Base-by-base conservation (phyloP, 2,329 filamentous ascomycete genomes). In the Apiospora sp. region DNA sequence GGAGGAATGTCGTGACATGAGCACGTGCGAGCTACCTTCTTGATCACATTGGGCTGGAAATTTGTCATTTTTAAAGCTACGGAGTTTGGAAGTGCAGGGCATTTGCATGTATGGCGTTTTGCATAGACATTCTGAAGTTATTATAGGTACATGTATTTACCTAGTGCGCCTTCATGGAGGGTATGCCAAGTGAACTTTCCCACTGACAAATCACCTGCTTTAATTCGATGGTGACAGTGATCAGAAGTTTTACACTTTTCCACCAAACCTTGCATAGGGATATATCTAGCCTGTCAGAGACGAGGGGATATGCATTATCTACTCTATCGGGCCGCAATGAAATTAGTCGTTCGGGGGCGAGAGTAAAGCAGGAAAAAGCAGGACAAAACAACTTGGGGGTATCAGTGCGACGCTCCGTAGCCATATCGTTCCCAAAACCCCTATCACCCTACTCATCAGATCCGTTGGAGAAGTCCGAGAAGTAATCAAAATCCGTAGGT, bases 1-100 rank as follows among this genome's bases (percentile, higher is more conserved):
- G 89, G 88, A 1, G 83, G 81, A 3, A 82, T 48, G 67, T 8
- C 14, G 44, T 68, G 67, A 68, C 10, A 46, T 14, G 22, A 24
- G 19, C 46, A n/a, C 19, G 58, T 13, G 30, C 16, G 54, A 22
- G 34, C 19, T 19, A 34, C 3, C 4, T 34, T 2, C 34, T 30
- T 8, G 54, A 8, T 34, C 22, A 10, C 8, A 34, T 34, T 58
- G 54, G 30, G 30, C 16, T 14, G 19, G 34, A 34, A 3, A 2
- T 41, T n/a, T 41, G 58, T 41, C 1, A 13, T 41, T 41, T 64
- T n/a, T 19, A 64, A 6, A 34, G 19, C 22, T 64, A 64, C 13
- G 58, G 58, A 64, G 58, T 64, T 64, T n/a, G 22, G 30, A 34
- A 12, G 58, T 64, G 19, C 37, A 19, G 8, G 16, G 16, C 5